phyloP scores from a whole-genome alignment of 2,329 filamentous ascomycete species.

The Cadophora sp. region DNA sequence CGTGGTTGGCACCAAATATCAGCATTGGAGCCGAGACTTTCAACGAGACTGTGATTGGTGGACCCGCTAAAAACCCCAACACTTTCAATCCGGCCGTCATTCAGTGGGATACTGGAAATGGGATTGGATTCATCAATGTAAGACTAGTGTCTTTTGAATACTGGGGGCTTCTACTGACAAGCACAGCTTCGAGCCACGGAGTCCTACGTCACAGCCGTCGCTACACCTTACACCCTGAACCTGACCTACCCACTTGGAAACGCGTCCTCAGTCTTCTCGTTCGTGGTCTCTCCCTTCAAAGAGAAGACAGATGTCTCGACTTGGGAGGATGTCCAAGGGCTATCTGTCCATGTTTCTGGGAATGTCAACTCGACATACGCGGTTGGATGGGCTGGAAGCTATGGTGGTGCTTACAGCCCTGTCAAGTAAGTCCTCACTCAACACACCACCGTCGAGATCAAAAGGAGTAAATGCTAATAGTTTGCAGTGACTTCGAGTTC shows the following conservation, averaged over 20 bases:
- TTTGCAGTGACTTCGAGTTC: slow-evolving; percentile 50
- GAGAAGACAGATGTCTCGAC: slow-evolving; percentile 51
- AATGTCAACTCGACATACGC: slow-evolving; percentile 33
- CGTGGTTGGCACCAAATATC: slow-evolving; percentile 61
- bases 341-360: slow-evolving; percentile 51
- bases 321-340: slow-evolving; percentile 56
- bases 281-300: slow-evolving; percentile 56
- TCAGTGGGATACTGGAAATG: slow-evolving; percentile 59
- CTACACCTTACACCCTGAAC: slow-evolving; percentile 51
- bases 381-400: slow-evolving; percentile 33
- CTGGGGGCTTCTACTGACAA: background rate
- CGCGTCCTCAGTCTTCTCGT: slow-evolving; percentile 54
- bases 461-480: slow-evolving; percentile 6
- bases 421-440: slow-evolving; percentile 45
- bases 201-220: slow-evolving; percentile 49
- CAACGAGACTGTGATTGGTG: slow-evolving; percentile 61
- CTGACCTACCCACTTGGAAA: slow-evolving; percentile 62
- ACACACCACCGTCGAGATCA: background rate
- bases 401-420: slow-evolving; percentile 46
- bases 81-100: slow-evolving; percentile 66
- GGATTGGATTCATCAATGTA: slow-evolving; percentile 46
- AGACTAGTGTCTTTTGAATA: background rate
- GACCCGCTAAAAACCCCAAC: slow-evolving; percentile 55
- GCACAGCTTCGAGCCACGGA: slow-evolving; percentile 49
- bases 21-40: slow-evolving; percentile 67